phyloP scores from a whole-genome alignment of 129 eudicot species.

The Deinandra increscens region DNA sequence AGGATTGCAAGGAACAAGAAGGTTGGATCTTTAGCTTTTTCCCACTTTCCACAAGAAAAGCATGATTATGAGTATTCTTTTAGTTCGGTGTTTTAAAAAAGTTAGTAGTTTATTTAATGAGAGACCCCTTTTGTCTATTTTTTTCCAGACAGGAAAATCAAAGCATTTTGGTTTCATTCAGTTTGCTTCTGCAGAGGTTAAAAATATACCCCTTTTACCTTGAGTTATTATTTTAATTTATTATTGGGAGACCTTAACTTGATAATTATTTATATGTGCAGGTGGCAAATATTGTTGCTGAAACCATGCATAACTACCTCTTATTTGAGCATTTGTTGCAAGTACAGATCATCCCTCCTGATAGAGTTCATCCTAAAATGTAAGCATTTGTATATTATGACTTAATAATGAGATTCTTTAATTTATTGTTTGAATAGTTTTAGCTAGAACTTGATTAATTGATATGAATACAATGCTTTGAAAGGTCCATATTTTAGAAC shows the following conservation, averaged over 20 bases:
- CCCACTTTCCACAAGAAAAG: background rate
- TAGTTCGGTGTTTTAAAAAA: background rate
- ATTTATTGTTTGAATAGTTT: background rate
- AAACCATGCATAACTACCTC: slow-evolving; percentile 89
- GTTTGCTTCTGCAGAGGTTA: slow-evolving; percentile 88
- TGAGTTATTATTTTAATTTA: background rate
- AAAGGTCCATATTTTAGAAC: background rate
- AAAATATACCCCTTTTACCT: background rate
- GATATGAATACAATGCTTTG: background rate
- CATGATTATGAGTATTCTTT: background rate
- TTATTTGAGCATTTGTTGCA: slow-evolving; percentile 88
- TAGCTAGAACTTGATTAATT: background rate
- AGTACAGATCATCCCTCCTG: slow-evolving; percentile 79
- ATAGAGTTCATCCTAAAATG: slow-evolving; percentile 82
- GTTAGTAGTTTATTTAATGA: background rate
- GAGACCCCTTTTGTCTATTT: background rate
- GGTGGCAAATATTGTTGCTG: slow-evolving; percentile 96
- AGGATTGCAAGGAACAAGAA: slow-evolving; percentile 74
- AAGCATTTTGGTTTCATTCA: slow-evolving; percentile 96
- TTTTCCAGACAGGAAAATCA: slow-evolving; percentile 79
- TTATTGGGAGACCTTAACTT: background rate
- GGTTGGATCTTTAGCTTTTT: slow-evolving; percentile 36
- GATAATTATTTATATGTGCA: slow-evolving; percentile 21
- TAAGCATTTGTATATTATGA: slow-evolving; percentile 33
- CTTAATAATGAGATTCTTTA: background rate